Conservation (phyloP, 805 yeast genomes). For the Ogataea henricii region DNA sequence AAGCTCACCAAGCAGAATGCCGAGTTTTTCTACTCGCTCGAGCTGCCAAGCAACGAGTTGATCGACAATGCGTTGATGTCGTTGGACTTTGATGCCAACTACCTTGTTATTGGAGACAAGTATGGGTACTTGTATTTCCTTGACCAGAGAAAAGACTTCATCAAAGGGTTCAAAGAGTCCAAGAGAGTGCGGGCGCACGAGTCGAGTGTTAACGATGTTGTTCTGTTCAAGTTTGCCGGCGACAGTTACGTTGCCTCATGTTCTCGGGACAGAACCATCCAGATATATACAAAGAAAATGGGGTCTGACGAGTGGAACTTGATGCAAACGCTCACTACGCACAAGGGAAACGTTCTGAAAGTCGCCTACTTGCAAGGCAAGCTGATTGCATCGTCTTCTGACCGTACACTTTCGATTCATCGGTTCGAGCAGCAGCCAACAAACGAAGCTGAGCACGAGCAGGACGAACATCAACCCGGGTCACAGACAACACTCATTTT, state of each 20-base stretch:
- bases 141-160: conserved; percentile 20
- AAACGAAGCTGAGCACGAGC: conserved; percentile 12
- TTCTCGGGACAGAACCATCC: conserved; percentile 66
- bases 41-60: conserved; percentile 34
- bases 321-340: conserved; percentile 59
- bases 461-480: too few relatives aligned
- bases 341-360: conserved; percentile 53
- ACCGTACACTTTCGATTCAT: conserved; percentile 61
- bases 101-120: conserved; percentile 50
- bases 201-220: conserved; percentile 49
- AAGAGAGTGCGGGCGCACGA: conserved; percentile 49
- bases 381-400: conserved; percentile 59
- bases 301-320: conserved; percentile 45
- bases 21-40: conserved; percentile 13
- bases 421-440: conserved; percentile 33
- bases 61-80: conserved; percentile 44
- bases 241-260: conserved; percentile 44
- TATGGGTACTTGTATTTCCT: conserved; percentile 44
- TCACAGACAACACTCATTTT: conserved; percentile 20
- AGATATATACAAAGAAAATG: conserved; percentile 41
- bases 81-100: conserved; percentile 35
- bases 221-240: conserved; percentile 34
- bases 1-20: conserved; percentile 19
- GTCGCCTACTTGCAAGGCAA: conserved; percentile 35
- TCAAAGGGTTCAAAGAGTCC: conserved; percentile 26